A percentile compares a stretch with the other conserved stretches of the same genome.
Conservation (phyloP, 129 eudicot species). For the Saposhnikovia divaricata region DNA sequence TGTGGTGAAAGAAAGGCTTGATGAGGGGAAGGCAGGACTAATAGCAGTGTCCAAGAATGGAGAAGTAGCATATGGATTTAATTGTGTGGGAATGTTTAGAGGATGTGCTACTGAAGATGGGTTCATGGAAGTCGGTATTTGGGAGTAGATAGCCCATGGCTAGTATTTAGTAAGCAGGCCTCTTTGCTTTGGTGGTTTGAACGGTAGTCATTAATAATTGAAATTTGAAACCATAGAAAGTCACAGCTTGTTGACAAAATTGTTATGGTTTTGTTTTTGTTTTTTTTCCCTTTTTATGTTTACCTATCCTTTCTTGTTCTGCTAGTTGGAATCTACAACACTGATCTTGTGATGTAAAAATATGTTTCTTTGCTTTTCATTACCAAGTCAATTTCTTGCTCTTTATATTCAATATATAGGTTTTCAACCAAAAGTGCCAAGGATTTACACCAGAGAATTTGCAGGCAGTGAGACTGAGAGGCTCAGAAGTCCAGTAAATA, state of each 20-base stretch:
- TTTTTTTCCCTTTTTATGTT: neutral
- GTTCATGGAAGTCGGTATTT: slow-evolving; percentile 82
- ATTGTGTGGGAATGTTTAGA: slow-evolving; percentile 78
- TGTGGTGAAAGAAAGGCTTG: slow-evolving; percentile 69
- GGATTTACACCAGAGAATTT: neutral
- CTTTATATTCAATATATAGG: neutral
- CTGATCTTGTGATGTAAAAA: neutral
- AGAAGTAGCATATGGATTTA: slow-evolving; percentile 83
- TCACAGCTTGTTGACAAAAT: neutral
- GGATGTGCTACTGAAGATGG: slow-evolving; percentile 89
- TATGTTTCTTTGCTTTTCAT: neutral
- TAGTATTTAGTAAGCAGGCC: neutral
- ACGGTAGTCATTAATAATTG: neutral
- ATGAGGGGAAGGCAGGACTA: slow-evolving; percentile 76
- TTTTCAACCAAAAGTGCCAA: neutral
- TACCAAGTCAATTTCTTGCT: neutral
- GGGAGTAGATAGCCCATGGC: slow-evolving; percentile 39
- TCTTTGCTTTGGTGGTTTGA: slow-evolving; percentile 3
- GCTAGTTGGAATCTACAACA: neutral
- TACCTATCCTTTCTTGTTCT: neutral
- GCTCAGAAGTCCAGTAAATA: neutral
- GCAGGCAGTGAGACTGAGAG: neutral
- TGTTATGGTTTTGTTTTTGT: neutral
- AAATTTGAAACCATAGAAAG: neutral
- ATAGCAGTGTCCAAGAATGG: slow-evolving; percentile 79